These are phyloP conservation scores for Oryza glaberrima DNA, from an alignment of 176 grass and related monocot genomes.

Conservation along the genomic window DNA sequence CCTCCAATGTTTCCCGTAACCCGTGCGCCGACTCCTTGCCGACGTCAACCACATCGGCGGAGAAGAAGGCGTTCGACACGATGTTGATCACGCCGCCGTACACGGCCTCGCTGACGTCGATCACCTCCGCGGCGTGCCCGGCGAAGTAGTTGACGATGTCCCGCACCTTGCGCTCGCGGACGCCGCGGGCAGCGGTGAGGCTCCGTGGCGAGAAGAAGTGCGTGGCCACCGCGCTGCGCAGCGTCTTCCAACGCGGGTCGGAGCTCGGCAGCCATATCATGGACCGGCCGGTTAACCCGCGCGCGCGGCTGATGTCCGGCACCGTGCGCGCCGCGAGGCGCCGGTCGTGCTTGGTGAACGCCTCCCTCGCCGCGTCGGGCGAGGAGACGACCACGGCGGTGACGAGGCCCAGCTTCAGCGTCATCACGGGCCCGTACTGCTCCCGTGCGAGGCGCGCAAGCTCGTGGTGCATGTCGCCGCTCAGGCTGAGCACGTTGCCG, in stretches of 20 bases:
- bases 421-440: constrained; percentile 43
- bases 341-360: constrained; percentile 28
- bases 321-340: background rate
- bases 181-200: background rate
- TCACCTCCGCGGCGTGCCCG: background rate
- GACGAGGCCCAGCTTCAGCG: constrained; percentile 35
- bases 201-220: background rate
- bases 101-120: background rate
- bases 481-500: constrained; percentile 31
- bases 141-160: background rate
- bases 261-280: background rate
- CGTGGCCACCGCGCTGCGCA: background rate
- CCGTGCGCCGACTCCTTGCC: background rate
- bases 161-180: background rate
- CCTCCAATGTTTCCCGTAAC: background rate
- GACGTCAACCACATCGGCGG: background rate
- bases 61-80: background rate
- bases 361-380: constrained; percentile 23
- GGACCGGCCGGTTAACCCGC: background rate
- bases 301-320: background rate
- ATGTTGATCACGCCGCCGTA: background rate
- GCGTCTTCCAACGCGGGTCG: background rate
- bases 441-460: constrained; percentile 28
- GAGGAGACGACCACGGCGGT: constrained; percentile 46
- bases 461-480: constrained; percentile 30